These are phyloP conservation scores for Botrytis byssoidea DNA, from an alignment of 2,329 filamentous ascomycete species.

Conservation along the genomic window DNA sequence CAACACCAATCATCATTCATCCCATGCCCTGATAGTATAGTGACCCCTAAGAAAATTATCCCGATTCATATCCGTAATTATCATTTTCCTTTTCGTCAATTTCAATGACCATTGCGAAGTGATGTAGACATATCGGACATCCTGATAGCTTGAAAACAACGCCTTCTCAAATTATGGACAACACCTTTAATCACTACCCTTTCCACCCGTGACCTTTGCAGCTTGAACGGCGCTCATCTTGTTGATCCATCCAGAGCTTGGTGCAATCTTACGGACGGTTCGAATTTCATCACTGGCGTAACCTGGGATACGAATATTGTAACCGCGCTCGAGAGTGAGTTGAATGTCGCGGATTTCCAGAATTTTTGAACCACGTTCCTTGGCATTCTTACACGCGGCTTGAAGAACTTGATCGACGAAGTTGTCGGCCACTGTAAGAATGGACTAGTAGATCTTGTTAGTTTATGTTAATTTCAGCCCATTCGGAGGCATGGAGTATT, in stretches of 20 bases:
- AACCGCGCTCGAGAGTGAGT: slow-evolving; percentile 77
- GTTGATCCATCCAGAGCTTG: slow-evolving; percentile 82
- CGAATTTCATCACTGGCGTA: slow-evolving; percentile 93
- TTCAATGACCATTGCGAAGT: background rate
- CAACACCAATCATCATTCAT: background rate
- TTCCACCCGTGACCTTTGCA: slow-evolving; percentile 70
- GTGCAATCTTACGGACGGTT: slow-evolving; percentile 90
- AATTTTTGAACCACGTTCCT: slow-evolving; percentile 85
- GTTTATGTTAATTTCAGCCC: background rate
- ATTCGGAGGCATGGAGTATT: background rate
- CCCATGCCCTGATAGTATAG: background rate
- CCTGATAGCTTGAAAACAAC: background rate
- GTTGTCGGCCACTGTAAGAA: slow-evolving; percentile 85
- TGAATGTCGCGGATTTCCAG: slow-evolving; percentile 87
- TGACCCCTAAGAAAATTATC: background rate
- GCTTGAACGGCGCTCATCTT: slow-evolving; percentile 98
- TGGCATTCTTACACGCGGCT: slow-evolving; percentile 84
- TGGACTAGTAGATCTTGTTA: slow-evolving; percentile 56
- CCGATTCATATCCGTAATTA: background rate
- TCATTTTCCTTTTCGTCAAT: background rate
- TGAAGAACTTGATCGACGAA: slow-evolving; percentile 92
- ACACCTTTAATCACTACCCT: slow-evolving; percentile 32
- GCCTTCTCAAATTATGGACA: background rate
- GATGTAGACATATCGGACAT: background rate
- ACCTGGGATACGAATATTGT: slow-evolving; percentile 90